Conservation (phyloP, 2,329 filamentous ascomycete species). For the Pseudofabraea citricarpa region DNA sequence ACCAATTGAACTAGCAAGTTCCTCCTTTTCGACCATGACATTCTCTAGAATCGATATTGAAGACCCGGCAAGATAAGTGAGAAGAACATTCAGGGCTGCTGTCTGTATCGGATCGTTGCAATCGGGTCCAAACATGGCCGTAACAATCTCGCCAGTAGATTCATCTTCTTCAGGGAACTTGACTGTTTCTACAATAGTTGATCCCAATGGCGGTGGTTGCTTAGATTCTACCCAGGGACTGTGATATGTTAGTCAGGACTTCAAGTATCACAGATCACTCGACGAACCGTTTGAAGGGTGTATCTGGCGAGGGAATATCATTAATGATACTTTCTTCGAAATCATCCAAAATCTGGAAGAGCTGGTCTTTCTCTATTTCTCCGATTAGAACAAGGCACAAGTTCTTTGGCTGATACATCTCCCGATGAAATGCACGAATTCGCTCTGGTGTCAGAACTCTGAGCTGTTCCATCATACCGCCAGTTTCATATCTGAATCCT, state of each 20-base stretch:
- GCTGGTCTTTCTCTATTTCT: constrained; percentile 76
- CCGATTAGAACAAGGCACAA: constrained; percentile 89
- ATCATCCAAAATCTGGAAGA: constrained; percentile 75
- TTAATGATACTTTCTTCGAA: constrained; percentile 86
- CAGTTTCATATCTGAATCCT: constrained; percentile 97
- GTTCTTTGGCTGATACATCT: constrained; percentile 98
- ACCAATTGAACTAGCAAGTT: constrained; percentile 80
- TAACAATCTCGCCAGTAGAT: constrained; percentile 79
- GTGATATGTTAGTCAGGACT: constrained; percentile 8
- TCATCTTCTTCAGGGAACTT: constrained; percentile 97
- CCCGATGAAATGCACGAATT: constrained; percentile 89
- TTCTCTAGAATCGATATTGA: constrained; percentile 92
- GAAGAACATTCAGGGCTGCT: constrained; percentile 72
- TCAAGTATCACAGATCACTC: background rate
- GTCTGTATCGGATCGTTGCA: constrained; percentile 65
- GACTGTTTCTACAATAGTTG: constrained; percentile 71
- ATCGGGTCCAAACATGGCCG: constrained; percentile 82
- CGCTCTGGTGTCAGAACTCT: constrained; percentile 81
- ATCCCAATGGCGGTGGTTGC: constrained; percentile 65
- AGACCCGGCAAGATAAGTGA: constrained; percentile 87
- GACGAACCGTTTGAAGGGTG: constrained; percentile 60
- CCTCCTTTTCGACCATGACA: constrained; percentile 85
- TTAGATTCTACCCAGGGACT: constrained; percentile 84
- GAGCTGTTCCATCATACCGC: constrained; percentile 90
- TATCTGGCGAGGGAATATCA: constrained; percentile 69